Conservation (phyloP, 2,329 filamentous ascomycete species). For the Talaromyces albobiverticillius region DNA sequence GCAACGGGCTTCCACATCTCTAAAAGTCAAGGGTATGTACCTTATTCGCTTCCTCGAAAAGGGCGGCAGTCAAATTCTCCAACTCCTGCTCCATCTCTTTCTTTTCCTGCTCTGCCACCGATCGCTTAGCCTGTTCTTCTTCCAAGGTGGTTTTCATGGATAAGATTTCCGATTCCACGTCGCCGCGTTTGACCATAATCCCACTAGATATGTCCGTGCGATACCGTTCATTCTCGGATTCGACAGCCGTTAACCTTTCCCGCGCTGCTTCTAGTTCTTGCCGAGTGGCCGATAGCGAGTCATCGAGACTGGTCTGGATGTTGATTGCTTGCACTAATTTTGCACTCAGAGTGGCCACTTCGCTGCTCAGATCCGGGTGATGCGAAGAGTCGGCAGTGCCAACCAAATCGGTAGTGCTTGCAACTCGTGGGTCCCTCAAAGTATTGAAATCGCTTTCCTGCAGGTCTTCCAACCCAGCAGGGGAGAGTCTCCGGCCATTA, state of each 20-base stretch:
- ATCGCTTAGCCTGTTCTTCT: constrained; percentile 65
- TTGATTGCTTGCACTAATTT: constrained; percentile 98
- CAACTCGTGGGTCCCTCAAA: constrained; percentile 43
- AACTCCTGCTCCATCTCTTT: constrained; percentile 88
- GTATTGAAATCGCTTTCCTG: constrained; percentile 45
- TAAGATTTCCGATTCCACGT: constrained; percentile 70
- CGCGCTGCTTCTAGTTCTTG: constrained; percentile 76
- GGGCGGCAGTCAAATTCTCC: constrained; percentile 80
- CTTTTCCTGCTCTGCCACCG: constrained; percentile 71
- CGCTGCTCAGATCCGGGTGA: constrained; percentile 63
- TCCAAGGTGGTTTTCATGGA: constrained; percentile 57
- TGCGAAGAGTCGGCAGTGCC: constrained; percentile 35
- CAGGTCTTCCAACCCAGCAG: constrained; percentile 28
- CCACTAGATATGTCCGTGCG: constrained; percentile 68
- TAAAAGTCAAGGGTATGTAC: constrained; percentile 33
- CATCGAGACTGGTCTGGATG: constrained; percentile 87
- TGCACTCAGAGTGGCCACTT: constrained; percentile 86
- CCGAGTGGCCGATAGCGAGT: constrained; percentile 76
- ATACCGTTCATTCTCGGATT: constrained; percentile 66
- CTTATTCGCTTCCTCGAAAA: constrained; percentile 98
- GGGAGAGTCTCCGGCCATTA: constrained; percentile 26
- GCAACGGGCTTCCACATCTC: not conserved
- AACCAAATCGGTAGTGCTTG: constrained; percentile 34
- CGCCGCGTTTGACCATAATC: constrained; percentile 70
- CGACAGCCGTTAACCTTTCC: constrained; percentile 65